A percentile compares a stretch with the other conserved stretches of the same genome.
Evolutionary conservation across 345 rosid species (phyloP).

Genomic region (Trapa bicornis): DNA sequence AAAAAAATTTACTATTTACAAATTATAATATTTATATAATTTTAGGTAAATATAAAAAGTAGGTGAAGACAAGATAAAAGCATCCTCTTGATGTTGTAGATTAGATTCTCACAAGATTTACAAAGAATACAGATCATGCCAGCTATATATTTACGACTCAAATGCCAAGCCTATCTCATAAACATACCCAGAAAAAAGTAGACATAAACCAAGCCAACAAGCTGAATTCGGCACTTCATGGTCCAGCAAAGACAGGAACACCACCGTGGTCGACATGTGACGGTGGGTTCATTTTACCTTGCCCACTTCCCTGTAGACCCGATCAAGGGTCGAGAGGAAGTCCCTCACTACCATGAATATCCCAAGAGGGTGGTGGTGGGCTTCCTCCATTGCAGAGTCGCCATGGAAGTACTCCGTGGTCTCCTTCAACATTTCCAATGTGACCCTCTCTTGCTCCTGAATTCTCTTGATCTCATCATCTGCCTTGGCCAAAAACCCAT

Average conservation of each 20-base stretch:
- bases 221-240: too few species aligned
- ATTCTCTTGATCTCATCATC: slow-evolving; percentile 52
- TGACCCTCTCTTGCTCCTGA: slow-evolving; percentile 34
- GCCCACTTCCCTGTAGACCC: slow-evolving; percentile 85
- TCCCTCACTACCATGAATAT: slow-evolving; percentile 74
- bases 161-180: too few species aligned
- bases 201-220: too few species aligned
- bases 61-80: too few species aligned
- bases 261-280: slow-evolving; percentile 13
- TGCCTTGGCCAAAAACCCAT: slow-evolving; percentile 45
- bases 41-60: too few species aligned
- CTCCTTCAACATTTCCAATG: slow-evolving; percentile 47
- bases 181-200: too few species aligned
- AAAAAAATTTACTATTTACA: too few species aligned
- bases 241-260: slow-evolving; percentile 33
- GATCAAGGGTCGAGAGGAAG: slow-evolving; percentile 76
- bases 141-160: too few species aligned
- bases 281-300: slow-evolving; percentile 39
- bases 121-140: too few species aligned
- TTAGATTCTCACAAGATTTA: too few species aligned
- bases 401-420: slow-evolving; percentile 89
- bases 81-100: too few species aligned
- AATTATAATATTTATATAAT: too few species aligned
- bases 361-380: slow-evolving; percentile 43
- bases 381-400: slow-evolving; percentile 61